Conservation (phyloP, 2,329 filamentous ascomycete species). For the Nemania serpens region DNA sequence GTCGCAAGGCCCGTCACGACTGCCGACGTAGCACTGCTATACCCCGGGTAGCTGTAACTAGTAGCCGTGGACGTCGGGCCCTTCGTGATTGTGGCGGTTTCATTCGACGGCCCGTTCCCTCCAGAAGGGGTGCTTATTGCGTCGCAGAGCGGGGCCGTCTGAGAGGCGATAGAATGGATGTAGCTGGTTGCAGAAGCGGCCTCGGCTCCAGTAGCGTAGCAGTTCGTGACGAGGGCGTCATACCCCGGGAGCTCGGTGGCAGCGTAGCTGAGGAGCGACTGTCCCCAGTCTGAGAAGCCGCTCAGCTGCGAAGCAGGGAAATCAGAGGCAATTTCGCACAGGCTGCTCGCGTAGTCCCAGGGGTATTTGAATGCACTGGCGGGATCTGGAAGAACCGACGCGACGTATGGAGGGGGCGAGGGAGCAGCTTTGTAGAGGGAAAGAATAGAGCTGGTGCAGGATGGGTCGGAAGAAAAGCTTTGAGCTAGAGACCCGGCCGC, state of each 20-base stretch:
- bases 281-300: neutral
- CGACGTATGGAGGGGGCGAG: neutral
- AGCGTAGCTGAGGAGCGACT: conserved; percentile 3
- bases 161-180: conserved; percentile 2
- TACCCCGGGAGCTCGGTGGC: neutral
- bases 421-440: neutral
- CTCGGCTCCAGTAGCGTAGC: conserved; percentile 9
- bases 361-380: neutral
- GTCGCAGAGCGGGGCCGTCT: conserved; percentile 7
- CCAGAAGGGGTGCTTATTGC: neutral
- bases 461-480: conserved; percentile 10
- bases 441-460: conserved; percentile 11
- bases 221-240: conserved; percentile 16
- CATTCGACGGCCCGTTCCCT: neutral
- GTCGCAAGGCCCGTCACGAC: conserved; percentile 1
- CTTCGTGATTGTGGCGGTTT: conserved; percentile 5
- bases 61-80: neutral
- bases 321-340: neutral
- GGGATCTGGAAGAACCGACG: neutral
- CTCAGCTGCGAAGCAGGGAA: neutral
- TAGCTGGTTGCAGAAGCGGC: conserved; percentile 10
- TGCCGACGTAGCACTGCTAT: neutral
- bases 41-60: neutral
- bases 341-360: neutral
- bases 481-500: conserved; percentile 9